Conservation (phyloP, 169 alveolate genomes). For the Theileria orientalis region DNA sequence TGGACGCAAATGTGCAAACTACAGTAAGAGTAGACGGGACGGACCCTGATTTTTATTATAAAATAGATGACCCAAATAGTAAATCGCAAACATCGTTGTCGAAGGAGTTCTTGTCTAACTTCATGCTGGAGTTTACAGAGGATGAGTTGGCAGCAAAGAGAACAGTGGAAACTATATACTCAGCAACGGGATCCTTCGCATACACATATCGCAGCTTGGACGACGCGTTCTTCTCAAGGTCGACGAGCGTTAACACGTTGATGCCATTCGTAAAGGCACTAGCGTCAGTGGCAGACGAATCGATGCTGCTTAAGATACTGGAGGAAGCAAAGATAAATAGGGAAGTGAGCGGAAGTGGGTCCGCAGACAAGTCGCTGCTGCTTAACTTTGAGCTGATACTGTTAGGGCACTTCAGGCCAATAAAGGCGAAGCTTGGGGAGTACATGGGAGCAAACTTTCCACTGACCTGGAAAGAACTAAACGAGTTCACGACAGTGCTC, state of each 20-base stretch:
- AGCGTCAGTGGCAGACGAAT: conserved; percentile 57
- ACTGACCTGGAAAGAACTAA: neutral
- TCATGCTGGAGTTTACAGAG: conserved; percentile 33
- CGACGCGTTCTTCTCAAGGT: conserved; percentile 27
- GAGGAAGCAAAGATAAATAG: neutral
- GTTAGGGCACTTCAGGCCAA: conserved; percentile 10
- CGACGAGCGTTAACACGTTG: neutral
- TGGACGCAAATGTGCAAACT: neutral
- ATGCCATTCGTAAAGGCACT: conserved; percentile 46
- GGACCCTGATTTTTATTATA: conserved; percentile 16
- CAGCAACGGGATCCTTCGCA: conserved; percentile 44
- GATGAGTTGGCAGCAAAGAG: conserved; percentile 68
- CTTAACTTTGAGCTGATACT: conserved; percentile 37
- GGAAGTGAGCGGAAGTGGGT: neutral
- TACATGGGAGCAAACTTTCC: neutral
- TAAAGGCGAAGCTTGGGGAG: conserved; percentile 1
- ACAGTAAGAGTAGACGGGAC: conserved; percentile 9
- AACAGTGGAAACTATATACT: conserved; percentile 55
- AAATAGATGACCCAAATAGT: conserved; percentile 11
- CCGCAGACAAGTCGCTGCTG: neutral
- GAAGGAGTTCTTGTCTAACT: conserved; percentile 38
- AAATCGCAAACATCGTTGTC: neutral
- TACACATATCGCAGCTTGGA: conserved; percentile 54
- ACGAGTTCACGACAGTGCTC: neutral
- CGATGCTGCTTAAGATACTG: neutral